Conservation (phyloP, 306 rosid genomes). For the Morella rubra region DNA sequence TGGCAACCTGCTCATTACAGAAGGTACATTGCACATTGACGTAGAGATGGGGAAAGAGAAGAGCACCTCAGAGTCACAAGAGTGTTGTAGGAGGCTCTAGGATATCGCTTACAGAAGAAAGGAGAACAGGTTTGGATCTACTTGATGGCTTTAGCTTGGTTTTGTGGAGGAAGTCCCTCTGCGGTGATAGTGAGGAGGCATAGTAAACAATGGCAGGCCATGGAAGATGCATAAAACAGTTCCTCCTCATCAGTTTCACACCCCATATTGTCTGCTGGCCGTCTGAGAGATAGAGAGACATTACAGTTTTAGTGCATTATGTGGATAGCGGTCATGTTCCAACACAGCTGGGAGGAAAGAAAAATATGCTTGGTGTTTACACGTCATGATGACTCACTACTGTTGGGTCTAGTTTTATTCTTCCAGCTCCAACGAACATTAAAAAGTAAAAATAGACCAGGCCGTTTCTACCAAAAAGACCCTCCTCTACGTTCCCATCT, state of each 20-base stretch:
- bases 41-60: not conserved
- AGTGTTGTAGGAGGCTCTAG: slow-evolving; percentile 56
- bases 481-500: too few relatives aligned
- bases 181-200: slow-evolving; percentile 54
- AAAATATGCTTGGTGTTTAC: too few relatives aligned
- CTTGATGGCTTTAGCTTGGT: slow-evolving; percentile 28
- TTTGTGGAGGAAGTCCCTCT: slow-evolving; percentile 31
- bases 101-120: slow-evolving; percentile 48
- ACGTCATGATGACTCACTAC: too few relatives aligned
- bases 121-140: slow-evolving; percentile 47
- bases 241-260: slow-evolving; percentile 60
- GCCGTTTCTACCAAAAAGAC: too few relatives aligned
- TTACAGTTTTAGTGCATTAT: too few relatives aligned
- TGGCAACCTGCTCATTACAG: not conserved
- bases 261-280: slow-evolving; percentile 44
- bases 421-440: not conserved
- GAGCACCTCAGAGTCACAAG: slow-evolving; percentile 80
- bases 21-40: not conserved
- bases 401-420: too few relatives aligned
- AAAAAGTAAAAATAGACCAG: not conserved
- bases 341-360: too few relatives aligned
- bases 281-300: not conserved
- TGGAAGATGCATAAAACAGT: slow-evolving; percentile 68
- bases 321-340: too few relatives aligned
- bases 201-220: slow-evolving; percentile 72